Conservation (phyloP, 345 rosid genomes). For the Hibiscus syriacus region DNA sequence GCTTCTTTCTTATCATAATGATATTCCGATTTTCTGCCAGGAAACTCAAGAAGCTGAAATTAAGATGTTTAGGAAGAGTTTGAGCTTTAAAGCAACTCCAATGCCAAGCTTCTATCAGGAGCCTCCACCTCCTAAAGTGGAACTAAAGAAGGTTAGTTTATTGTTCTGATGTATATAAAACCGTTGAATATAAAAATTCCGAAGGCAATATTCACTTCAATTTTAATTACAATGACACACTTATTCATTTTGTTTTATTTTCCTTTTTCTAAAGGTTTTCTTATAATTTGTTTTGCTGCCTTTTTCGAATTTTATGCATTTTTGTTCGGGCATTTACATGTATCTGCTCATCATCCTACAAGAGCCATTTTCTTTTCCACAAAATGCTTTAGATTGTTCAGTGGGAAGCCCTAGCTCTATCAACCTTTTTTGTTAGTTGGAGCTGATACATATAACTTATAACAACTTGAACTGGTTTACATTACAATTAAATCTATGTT, state of each 20-base stretch:
- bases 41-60: conserved; percentile 80
- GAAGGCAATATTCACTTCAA: not conserved
- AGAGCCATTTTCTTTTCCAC: not conserved
- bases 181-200: not conserved
- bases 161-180: not conserved
- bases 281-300: not conserved
- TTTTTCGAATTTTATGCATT: not conserved
- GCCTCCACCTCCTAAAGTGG: conserved; percentile 68
- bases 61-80: too few relatives aligned
- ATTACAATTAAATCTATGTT: not conserved
- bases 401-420: not conserved
- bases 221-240: not conserved
- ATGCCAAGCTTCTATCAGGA: too few relatives aligned
- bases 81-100: too few relatives aligned
- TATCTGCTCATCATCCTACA: not conserved
- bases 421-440: not conserved
- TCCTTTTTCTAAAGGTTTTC: not conserved
- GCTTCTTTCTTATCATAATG: not conserved
- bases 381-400: not conserved
- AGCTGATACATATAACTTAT: not conserved
- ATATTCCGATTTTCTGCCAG: conserved; percentile 31
- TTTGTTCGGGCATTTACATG: not conserved
- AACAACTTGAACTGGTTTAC: not conserved
- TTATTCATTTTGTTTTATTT: not conserved
- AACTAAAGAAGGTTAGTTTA: conserved; percentile 77